Percentiles rank a stretch among this genome's conserved stretches.
Conservation (phyloP, 129 eudicot species). For the Flaveria linearis region DNA sequence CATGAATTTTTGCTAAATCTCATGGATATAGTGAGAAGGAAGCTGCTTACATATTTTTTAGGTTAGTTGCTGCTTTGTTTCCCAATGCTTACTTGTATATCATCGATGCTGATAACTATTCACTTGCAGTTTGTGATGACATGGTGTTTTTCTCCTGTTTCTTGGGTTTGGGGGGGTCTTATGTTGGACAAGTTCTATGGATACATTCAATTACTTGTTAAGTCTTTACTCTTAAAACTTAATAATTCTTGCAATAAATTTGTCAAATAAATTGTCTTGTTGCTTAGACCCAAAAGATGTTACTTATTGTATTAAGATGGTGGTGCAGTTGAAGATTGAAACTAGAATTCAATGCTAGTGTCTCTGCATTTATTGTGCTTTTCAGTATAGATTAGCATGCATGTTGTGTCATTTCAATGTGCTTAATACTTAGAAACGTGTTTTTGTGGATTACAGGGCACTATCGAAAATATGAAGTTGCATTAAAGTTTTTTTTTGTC, state of each 20-base stretch:
- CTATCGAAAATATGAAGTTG: no score
- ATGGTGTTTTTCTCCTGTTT: not conserved
- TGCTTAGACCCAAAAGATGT: conserved; percentile 1
- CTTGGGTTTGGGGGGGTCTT: not conserved
- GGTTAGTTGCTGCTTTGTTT: not conserved
- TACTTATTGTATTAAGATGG: not conserved
- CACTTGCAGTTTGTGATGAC: not conserved
- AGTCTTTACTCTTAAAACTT: not conserved
- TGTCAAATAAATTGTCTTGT: not conserved
- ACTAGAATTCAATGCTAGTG: not conserved
- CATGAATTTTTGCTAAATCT: conserved; percentile 6
- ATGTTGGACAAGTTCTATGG: not conserved
- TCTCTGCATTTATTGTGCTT: not conserved
- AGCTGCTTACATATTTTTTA: not conserved
- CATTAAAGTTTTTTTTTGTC: no score
- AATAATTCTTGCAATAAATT: not conserved
- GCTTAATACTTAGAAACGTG: no score
- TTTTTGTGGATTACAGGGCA: no score
- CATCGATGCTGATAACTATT: not conserved
- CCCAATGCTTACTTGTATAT: not conserved
- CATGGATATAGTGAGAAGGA: conserved; percentile 2
- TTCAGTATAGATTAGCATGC: not conserved
- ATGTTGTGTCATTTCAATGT: not conserved
- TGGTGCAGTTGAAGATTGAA: not conserved
- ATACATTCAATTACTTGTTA: not conserved